Base-by-base conservation (phyloP, 179 eudicot genomes). In the Actinidia arguta region DNA sequence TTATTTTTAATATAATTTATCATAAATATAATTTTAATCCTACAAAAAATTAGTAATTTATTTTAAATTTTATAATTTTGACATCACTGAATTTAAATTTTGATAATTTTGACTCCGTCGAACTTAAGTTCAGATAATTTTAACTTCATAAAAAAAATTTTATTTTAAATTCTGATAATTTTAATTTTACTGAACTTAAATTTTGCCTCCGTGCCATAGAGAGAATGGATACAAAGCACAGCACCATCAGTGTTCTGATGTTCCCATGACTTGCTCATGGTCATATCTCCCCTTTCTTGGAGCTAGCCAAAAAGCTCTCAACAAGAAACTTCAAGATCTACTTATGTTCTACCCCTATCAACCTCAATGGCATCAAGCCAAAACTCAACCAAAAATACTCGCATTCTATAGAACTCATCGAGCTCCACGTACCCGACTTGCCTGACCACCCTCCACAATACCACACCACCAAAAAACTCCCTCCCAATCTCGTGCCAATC, bases 381-480 rank as follows among this genome's bases (percentile, higher is more conserved):
- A 73, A 50, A 14, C n/a, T 73, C n/a, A 24, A n/a, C 6, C 8
- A 17, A 24, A 73, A 51, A 22, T 48, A 50, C 77, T 73, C 59
- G 0, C 11, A 36, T 10, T 74, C 62, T 0, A 74, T 74, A 8
- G 3, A 74, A 74, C 62, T 74, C 1, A 24, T 74, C 25, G 47
- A 74, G 52, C 78, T 74, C 0, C 64, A 8, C 20, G 16, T 70
- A 1, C 25, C 42, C 20, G 4, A 63, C 48, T 56, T 75, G 20
- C 78, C 50, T 17, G 59, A 18, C 27, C 64, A 54, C 20, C 64
- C 64, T 9, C 25, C 66, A 8, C 64, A 54, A 24, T 55, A 0
- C n/a, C 78, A 75, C 78, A 75, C 78, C 64, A 54, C 78, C 46
- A 75, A 75, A 55, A 11, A 44, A 14, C 78, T 55, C 50, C 78